Conservation (phyloP, 345 rosid genomes). For the Gynandropsis gynandra region DNA sequence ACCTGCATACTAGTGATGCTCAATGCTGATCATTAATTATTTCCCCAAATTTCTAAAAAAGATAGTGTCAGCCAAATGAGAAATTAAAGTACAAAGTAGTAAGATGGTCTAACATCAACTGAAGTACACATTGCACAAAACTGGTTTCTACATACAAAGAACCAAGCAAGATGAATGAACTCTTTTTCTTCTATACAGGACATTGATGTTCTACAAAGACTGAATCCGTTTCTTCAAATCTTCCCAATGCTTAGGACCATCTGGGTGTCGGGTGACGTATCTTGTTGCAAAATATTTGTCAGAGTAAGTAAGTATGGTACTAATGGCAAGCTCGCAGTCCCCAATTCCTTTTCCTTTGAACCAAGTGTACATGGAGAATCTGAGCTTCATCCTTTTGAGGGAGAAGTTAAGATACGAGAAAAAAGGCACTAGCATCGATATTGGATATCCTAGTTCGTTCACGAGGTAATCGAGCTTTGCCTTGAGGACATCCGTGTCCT, state of each 20-base stretch:
- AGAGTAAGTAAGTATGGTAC: constrained; percentile 37
- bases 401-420: constrained; percentile 45
- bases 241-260: constrained; percentile 54
- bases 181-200: too few species aligned
- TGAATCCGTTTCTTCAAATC: constrained; percentile 37
- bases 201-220: too few species aligned
- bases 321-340: constrained; percentile 25
- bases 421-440: constrained; percentile 37
- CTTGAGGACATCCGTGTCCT: constrained; percentile 36
- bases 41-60: too few species aligned
- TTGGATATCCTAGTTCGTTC: constrained; percentile 44
- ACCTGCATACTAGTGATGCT: too few species aligned
- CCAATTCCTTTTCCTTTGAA: constrained; percentile 37
- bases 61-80: too few species aligned
- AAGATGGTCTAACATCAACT: too few species aligned
- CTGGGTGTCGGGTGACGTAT: constrained; percentile 44
- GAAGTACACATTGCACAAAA: too few species aligned
- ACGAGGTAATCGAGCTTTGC: constrained; percentile 46
- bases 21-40: too few species aligned
- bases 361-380: constrained; percentile 55
- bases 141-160: too few species aligned
- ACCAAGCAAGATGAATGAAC: too few species aligned
- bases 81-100: too few species aligned
- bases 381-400: constrained; percentile 41
- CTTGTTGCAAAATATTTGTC: constrained; percentile 30